Evolutionary conservation across 805 yeast genomes (phyloP).

Genomic region (Wickerhamomyces queroliae): DNA sequence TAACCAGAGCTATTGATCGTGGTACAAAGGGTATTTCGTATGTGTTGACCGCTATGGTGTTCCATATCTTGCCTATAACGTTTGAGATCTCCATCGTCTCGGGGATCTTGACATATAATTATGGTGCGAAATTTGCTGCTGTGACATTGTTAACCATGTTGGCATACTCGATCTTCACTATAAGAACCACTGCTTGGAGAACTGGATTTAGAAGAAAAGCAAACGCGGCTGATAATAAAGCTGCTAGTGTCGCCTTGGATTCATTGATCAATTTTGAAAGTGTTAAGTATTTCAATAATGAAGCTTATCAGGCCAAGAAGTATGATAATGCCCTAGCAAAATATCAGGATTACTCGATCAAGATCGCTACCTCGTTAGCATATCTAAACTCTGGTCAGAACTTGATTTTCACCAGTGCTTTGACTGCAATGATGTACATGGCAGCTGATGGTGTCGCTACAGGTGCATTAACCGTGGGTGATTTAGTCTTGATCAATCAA

Average conservation of each 20-base stretch:
- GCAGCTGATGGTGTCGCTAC: conserved; percentile 89
- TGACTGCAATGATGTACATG: conserved; percentile 97
- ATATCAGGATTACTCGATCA: conserved; percentile 65
- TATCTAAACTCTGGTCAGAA: conserved; percentile 77
- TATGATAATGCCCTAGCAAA: conserved; percentile 69
- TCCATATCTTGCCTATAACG: conserved; percentile 88
- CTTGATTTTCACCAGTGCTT: conserved; percentile 76
- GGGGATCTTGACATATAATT: conserved; percentile 89
- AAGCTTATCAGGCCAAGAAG: conserved; percentile 67
- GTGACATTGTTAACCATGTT: conserved; percentile 85
- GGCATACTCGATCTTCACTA: conserved; percentile 83
- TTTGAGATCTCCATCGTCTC: conserved; percentile 92
- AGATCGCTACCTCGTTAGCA: conserved; percentile 81
- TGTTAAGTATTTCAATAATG: conserved; percentile 93
- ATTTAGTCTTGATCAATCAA: conserved; percentile 89
- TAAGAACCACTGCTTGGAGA: conserved; percentile 94
- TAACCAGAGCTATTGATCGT: conserved; percentile 93
- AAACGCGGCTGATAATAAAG: conserved; percentile 88
- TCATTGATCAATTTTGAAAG: conserved; percentile 92
- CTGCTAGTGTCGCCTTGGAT: conserved; percentile 93
- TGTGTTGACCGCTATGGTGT: conserved; percentile 94
- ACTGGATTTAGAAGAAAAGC: conserved; percentile 86
- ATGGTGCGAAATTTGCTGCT: conserved; percentile 83
- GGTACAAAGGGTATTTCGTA: conserved; percentile 97
- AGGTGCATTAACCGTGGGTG: conserved; percentile 87